These are phyloP conservation scores for Leishmania mexicana DNA, from an alignment of 208 protist species.

Conservation along the genomic window DNA sequence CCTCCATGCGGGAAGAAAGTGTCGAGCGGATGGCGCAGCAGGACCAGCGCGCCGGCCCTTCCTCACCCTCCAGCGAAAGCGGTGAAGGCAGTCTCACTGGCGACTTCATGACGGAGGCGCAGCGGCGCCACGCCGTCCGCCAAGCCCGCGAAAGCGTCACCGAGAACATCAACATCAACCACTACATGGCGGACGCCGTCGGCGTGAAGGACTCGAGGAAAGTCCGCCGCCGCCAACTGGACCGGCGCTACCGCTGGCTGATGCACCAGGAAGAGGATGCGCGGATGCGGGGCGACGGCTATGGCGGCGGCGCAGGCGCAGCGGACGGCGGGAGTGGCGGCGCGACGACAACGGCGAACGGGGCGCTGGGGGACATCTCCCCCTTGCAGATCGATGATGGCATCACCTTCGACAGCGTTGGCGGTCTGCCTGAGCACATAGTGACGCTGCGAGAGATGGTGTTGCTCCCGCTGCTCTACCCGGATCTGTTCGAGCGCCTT, in stretches of 20 bases:
- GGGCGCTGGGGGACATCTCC: slow-evolving; percentile 62
- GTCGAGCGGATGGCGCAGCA: slow-evolving; percentile 32
- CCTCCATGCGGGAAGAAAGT: slow-evolving; percentile 64
- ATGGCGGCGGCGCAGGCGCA: neutral
- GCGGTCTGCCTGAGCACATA: slow-evolving; percentile 77
- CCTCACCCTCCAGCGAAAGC: slow-evolving; percentile 23
- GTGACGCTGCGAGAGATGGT: slow-evolving; percentile 84
- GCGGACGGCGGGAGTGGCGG: neutral
- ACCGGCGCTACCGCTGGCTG: slow-evolving; percentile 44
- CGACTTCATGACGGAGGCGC: slow-evolving; percentile 33
- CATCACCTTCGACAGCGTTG: slow-evolving; percentile 81
- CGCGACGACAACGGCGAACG: slow-evolving; percentile 17
- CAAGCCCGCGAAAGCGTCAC: slow-evolving; percentile 56
- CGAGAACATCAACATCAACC: slow-evolving; percentile 71
- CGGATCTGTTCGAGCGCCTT: slow-evolving; percentile 57
- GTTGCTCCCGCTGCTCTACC: slow-evolving; percentile 81
- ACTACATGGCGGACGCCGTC: slow-evolving; percentile 60
- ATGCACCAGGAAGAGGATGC: slow-evolving; percentile 31
- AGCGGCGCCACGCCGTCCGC: slow-evolving; percentile 33
- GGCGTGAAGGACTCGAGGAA: slow-evolving; percentile 24
- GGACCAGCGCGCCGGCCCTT: slow-evolving; percentile 26
- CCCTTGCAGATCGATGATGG: slow-evolving; percentile 61
- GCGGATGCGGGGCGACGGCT: slow-evolving; percentile 7
- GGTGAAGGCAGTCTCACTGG: slow-evolving; percentile 17
- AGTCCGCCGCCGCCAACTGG: slow-evolving; percentile 25